These are phyloP conservation scores for Boletus albobrunnescens DNA, from an alignment of 1,284 basidiomycete species.

Conservation along the genomic window DNA sequence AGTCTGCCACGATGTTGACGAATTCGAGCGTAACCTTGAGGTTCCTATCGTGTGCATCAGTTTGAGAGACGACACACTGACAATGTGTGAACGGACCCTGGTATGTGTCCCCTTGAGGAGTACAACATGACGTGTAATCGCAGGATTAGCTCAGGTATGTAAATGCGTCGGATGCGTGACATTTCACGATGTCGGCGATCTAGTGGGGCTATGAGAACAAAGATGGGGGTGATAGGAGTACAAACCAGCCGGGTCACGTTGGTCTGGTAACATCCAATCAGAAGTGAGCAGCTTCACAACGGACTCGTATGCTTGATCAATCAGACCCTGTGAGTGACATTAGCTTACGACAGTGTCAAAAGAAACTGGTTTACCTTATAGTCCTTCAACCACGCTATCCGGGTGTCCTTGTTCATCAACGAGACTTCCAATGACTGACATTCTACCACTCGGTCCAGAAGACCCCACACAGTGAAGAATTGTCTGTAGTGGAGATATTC, in stretches of 20 bases:
- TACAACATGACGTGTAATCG: constrained; percentile 77
- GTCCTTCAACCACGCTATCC: constrained; percentile 57
- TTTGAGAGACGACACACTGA: not conserved
- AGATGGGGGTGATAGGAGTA: constrained; percentile 1
- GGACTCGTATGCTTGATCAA: constrained; percentile 58
- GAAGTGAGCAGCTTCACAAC: constrained; percentile 66
- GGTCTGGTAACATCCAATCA: constrained; percentile 67
- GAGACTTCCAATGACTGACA: constrained; percentile 51
- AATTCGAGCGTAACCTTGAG: constrained; percentile 77
- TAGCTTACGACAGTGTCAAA: not conserved
- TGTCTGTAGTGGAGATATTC: constrained; percentile 73
- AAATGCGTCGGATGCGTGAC: constrained; percentile 79
- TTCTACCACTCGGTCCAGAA: constrained; percentile 54
- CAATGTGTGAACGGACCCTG: constrained; percentile 52
- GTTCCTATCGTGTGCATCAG: constrained; percentile 50
- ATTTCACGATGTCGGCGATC: constrained; percentile 68
- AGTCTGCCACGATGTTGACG: constrained; percentile 84
- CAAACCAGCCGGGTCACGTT: constrained; percentile 42
- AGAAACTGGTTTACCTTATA: constrained; percentile 47
- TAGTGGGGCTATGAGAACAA: constrained; percentile 23
- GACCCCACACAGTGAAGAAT: constrained; percentile 69
- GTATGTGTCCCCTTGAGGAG: constrained; percentile 60
- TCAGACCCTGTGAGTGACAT: constrained; percentile 40
- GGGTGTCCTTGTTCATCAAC: constrained; percentile 55
- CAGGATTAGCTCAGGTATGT: constrained; percentile 87